A percentile compares a stretch with the other conserved stretches of the same genome.
These are phyloP conservation scores for Eucalyptus curtisii DNA, from an alignment of 345 rosid genomes.

Conservation along the genomic window DNA sequence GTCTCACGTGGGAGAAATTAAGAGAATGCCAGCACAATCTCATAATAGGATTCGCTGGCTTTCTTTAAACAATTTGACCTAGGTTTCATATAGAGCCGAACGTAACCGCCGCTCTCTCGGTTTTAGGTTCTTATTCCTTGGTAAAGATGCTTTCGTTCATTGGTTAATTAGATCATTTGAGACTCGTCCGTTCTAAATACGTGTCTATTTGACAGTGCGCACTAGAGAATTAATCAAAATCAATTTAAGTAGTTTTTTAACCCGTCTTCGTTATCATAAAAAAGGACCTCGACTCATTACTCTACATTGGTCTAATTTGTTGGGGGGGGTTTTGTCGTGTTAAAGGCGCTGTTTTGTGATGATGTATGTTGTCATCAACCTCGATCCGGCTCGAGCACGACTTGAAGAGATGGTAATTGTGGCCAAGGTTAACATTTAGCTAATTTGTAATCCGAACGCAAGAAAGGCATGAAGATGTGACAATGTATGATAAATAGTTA, in stretches of 20 bases:
- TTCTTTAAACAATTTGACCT: not conserved
- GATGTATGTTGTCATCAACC: not conserved
- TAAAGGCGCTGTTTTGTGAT: not conserved
- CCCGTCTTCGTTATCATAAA: not conserved
- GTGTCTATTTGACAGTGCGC: not conserved
- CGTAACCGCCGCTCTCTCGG: not conserved
- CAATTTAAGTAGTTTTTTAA: not conserved
- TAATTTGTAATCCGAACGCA: not conserved
- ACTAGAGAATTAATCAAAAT: not conserved
- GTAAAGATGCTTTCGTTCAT: not conserved
- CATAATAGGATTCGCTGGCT: not conserved
- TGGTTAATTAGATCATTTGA: not conserved
- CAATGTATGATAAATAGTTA: not conserved
- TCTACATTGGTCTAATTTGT: not conserved
- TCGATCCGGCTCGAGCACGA: not conserved
- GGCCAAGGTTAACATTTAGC: not conserved
- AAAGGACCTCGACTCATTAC: not conserved
- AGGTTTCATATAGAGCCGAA: not conserved
- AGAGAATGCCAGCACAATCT: not conserved
- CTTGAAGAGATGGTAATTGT: not conserved
- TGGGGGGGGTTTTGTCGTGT: not conserved
- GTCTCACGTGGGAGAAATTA: not conserved
- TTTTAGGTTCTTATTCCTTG: not conserved
- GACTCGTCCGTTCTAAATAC: not conserved
- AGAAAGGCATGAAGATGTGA: not conserved